Conservation (phyloP, 768 basidiomycete species). For the Leccinum uliginosum region DNA sequence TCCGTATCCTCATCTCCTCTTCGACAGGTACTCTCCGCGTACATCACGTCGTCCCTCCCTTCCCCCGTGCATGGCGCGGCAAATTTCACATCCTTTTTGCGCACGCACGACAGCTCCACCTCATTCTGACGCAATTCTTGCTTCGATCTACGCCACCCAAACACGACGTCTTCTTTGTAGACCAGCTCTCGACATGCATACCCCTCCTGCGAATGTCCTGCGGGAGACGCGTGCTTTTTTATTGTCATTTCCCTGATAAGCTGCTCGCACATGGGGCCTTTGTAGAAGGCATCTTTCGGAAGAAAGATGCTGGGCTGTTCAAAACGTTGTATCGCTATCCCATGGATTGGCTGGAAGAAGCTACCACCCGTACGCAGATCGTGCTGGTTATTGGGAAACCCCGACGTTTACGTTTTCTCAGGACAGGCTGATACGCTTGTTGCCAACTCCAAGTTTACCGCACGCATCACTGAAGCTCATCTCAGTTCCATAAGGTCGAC, state of each 20-base stretch:
- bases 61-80: constrained; percentile 76
- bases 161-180: constrained; percentile 89
- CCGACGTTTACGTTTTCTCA: constrained; percentile 27
- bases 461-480: constrained; percentile 70
- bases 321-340: constrained; percentile 81
- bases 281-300: constrained; percentile 48
- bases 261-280: constrained; percentile 69
- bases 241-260: constrained; percentile 98
- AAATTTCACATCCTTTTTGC: constrained; percentile 88
- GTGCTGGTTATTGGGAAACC: not conserved
- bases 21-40: constrained; percentile 75
- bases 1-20: constrained; percentile 12
- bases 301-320: constrained; percentile 43
- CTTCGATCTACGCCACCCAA: constrained; percentile 38
- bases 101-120: constrained; percentile 82
- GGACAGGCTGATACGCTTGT: constrained; percentile 88
- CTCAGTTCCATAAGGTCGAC: constrained; percentile 61
- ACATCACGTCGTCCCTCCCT: constrained; percentile 63
- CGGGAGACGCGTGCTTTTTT: constrained; percentile 86
- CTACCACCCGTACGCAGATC: constrained; percentile 69
- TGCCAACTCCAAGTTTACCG: constrained; percentile 88
- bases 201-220: constrained; percentile 70
- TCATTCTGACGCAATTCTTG: constrained; percentile 54
- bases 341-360: constrained; percentile 87
- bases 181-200: constrained; percentile 90